A percentile compares a stretch with the other conserved stretches of the same genome.
Evolutionary conservation across 768 basidiomycete genomes (phyloP).

Genomic region (Pisolithus sp.): DNA sequence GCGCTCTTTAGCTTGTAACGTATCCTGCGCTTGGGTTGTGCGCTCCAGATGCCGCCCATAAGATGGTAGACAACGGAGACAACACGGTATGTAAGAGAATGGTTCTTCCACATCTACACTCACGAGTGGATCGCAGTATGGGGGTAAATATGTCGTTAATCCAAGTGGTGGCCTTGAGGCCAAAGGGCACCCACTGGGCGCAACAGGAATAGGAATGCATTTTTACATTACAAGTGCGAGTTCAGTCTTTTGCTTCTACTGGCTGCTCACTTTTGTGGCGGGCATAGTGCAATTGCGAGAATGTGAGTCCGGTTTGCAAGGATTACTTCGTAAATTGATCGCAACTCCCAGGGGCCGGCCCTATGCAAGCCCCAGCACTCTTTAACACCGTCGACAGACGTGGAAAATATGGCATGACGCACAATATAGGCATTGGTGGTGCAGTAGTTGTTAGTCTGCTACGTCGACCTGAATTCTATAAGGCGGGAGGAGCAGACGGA

Average conservation of each 20-base stretch:
- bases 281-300: conserved; percentile 64
- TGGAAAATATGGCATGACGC: conserved; percentile 75
- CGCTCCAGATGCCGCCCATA: conserved; percentile 57
- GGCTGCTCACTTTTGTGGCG: conserved; percentile 2
- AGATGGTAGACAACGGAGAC: conserved; percentile 67
- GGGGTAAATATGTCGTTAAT: conserved; percentile 80
- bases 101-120: background rate
- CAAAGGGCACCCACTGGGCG: conserved; percentile 84
- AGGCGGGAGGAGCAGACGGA: conserved; percentile 60
- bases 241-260: background rate
- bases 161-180: conserved; percentile 83
- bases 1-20: conserved; percentile 53
- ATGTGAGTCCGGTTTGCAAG: conserved; percentile 35
- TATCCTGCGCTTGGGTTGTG: conserved; percentile 79
- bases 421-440: conserved; percentile 80
- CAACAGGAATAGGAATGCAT: conserved; percentile 81
- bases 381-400: conserved; percentile 56
- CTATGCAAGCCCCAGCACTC: conserved; percentile 73
- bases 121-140: conserved; percentile 43
- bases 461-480: conserved; percentile 72
- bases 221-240: conserved; percentile 74
- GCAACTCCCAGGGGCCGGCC: conserved; percentile 59
- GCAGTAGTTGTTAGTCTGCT: conserved; percentile 74
- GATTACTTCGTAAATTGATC: background rate
- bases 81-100: conserved; percentile 52